These are phyloP conservation scores for Mrakia blollopis DNA, from an alignment of 768 basidiomycete species.

Conservation along the genomic window DNA sequence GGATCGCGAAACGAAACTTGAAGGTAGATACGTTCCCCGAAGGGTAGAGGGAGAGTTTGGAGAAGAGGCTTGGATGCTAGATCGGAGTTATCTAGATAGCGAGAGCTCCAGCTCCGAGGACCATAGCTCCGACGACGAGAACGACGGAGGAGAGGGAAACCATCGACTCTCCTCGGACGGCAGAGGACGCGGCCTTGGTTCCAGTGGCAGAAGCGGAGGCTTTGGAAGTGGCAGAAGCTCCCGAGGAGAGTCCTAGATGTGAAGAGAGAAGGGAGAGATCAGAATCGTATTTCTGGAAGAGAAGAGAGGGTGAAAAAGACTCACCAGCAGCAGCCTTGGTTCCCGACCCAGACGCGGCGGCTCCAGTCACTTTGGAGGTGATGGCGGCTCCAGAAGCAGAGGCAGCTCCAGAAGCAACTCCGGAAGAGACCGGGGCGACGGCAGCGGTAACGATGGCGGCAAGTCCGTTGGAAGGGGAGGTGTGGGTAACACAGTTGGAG, in stretches of 20 bases:
- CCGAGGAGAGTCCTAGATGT: neutral
- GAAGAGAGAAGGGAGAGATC: neutral
- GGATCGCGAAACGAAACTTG: neutral
- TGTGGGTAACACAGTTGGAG: constrained; percentile 44
- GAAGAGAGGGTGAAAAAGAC: neutral
- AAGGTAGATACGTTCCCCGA: too few relatives aligned
- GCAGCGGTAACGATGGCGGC: constrained; percentile 17
- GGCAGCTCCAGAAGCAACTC: neutral
- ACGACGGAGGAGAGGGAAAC: constrained; percentile 12
- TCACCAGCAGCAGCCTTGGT: constrained; percentile 7
- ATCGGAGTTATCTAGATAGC: neutral
- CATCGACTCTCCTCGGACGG: neutral
- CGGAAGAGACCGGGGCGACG: constrained; percentile 3
- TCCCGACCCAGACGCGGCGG: constrained; percentile 5
- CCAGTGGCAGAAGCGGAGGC: neutral
- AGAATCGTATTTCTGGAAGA: neutral
- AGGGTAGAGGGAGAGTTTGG: too few relatives aligned
- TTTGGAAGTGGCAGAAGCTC: neutral
- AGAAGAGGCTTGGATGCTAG: neutral
- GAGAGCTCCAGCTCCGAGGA: constrained; percentile 20
- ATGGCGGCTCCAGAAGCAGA: neutral
- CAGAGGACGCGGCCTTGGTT: neutral
- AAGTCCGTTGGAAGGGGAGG: constrained; percentile 39
- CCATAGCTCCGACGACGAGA: constrained; percentile 10
- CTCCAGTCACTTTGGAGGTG: neutral